Conservation (phyloP, 2,329 filamentous ascomycete species). For the Botrytis porri region DNA sequence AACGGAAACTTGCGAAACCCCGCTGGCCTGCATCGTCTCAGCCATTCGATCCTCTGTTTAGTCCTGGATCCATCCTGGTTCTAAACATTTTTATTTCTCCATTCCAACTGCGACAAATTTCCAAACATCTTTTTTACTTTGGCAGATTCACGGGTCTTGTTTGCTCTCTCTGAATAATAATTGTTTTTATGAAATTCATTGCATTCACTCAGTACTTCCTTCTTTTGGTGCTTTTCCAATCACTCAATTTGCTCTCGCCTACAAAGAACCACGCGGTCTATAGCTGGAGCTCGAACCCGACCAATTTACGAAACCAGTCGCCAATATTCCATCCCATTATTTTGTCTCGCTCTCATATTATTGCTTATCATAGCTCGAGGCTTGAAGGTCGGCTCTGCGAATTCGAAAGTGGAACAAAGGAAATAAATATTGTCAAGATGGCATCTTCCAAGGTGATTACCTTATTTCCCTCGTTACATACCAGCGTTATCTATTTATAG, state of each 20-base stretch:
- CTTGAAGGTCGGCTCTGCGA: conserved; percentile 36
- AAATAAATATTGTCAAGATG: conserved; percentile 46
- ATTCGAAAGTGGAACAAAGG: conserved; percentile 24
- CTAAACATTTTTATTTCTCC: conserved; percentile 18
- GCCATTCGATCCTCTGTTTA: conserved; percentile 19
- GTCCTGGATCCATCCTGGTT: conserved; percentile 19
- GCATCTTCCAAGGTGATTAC: conserved; percentile 59
- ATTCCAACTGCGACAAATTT: conserved; percentile 21
- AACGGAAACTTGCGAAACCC: conserved; percentile 19
- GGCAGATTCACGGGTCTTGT: conserved; percentile 4
- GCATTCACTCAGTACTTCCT: not conserved
- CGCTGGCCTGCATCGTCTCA: conserved; percentile 19
- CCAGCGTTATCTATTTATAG: conserved; percentile 35
- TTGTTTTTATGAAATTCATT: conserved; percentile 15
- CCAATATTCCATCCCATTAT: conserved; percentile 27
- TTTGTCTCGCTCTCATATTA: conserved; percentile 37
- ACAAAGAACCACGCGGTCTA: conserved; percentile 31
- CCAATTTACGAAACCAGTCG: conserved; percentile 22
- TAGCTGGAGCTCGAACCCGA: conserved; percentile 27
- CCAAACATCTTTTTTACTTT: conserved; percentile 8
- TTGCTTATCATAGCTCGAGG: conserved; percentile 38
- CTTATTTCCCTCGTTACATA: conserved; percentile 32
- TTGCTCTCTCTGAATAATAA: not conserved
- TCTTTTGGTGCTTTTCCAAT: not conserved
- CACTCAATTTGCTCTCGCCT: conserved; percentile 19